Evolutionary conservation across 1,139 yeast species (phyloP).

Genomic region (Taphrina sp.): DNA sequence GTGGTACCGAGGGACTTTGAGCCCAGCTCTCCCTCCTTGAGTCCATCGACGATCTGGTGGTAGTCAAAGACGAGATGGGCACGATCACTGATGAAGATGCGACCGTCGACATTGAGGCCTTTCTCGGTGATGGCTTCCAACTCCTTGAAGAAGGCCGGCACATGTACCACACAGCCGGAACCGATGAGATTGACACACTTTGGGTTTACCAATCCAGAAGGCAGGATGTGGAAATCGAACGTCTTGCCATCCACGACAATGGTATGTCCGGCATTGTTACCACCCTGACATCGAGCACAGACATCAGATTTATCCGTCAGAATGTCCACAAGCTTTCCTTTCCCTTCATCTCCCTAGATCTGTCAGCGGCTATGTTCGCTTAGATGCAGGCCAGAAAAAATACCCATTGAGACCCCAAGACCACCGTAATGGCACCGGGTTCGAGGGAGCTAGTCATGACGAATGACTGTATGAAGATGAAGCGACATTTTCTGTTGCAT

Average conservation of each 20-base stretch:
- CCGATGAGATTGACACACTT: slow-evolving; percentile 87
- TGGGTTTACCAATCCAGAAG: slow-evolving; percentile 88
- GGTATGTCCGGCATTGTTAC: slow-evolving; percentile 98
- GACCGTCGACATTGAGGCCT: slow-evolving; percentile 70
- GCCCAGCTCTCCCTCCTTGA: slow-evolving; percentile 89
- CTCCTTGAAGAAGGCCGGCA: slow-evolving; percentile 89
- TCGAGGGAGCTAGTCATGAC: slow-evolving; percentile 1
- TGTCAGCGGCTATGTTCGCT: background rate
- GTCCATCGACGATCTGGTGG: slow-evolving; percentile 94
- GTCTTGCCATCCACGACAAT: slow-evolving; percentile 84
- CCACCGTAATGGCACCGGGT: slow-evolving; percentile 28
- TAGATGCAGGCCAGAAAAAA: too few relatives aligned
- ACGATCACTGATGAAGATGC: slow-evolving; percentile 85
- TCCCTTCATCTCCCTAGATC: slow-evolving; percentile 98
- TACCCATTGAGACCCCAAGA: slow-evolving; percentile 29
- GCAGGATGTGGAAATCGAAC: slow-evolving; percentile 98
- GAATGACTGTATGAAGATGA: too few relatives aligned
- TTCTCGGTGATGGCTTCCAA: slow-evolving; percentile 74
- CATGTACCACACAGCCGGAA: slow-evolving; percentile 93
- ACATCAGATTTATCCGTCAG: slow-evolving; percentile 91
- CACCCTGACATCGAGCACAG: slow-evolving; percentile 94
- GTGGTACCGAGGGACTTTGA: slow-evolving; percentile 94
- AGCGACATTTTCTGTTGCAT: too few relatives aligned
- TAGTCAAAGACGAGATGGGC: slow-evolving; percentile 96
- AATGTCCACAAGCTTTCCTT: slow-evolving; percentile 93